Evolutionary conservation across 129 eudicot species (phyloP), one percentile per base, ranked within the genome.

Genomic region (Flaveria ramosissima): DNA sequence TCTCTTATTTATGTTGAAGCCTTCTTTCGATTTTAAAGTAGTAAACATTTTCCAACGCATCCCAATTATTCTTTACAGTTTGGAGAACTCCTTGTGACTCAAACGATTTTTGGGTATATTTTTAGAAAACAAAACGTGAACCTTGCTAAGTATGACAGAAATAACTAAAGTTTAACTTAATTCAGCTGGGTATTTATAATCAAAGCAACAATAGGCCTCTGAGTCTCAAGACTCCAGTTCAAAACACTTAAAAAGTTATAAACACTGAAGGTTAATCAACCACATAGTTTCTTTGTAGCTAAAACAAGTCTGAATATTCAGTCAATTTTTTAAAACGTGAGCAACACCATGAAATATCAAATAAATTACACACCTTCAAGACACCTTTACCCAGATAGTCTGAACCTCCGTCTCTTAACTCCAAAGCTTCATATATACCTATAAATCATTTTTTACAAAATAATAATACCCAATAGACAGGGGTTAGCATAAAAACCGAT

Each of bases 351-450:
- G 36, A 30, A 30, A 12, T 1, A 8, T 9, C 19, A 43, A 23
- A 7, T 8, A 21, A 20, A 12, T 27, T 14, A 65, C 82, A 42
- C 45, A 83, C 87, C 84, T 83, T 83, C 7, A 46, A 32, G 59
- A 83, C 87, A 70, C 87, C 87, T 83, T 83, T 83, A 32, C 87
- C 87, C 11, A 83, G 87, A 68, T 83, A 83, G 24, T 80, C 83
- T 0, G 87, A 83, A 69, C 87, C 87, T 70, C 87, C 87, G 55
- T 83, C 87, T 79, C 87, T 70, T 53, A 83, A 55, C 46, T 83
- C 87, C 68, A 83, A 65, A 66, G 87, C 87, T 71, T 83, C 87
- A 30, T 83, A 83, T 62, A 83, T 56, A 83, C 87, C 87, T 83
- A 68, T 6, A 27, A 61, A 71, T 21, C 16, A 16, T 36, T 68